phyloP scores from a whole-genome alignment of 1,139 yeast genomes.

The Yamadazyma triangularis region DNA sequence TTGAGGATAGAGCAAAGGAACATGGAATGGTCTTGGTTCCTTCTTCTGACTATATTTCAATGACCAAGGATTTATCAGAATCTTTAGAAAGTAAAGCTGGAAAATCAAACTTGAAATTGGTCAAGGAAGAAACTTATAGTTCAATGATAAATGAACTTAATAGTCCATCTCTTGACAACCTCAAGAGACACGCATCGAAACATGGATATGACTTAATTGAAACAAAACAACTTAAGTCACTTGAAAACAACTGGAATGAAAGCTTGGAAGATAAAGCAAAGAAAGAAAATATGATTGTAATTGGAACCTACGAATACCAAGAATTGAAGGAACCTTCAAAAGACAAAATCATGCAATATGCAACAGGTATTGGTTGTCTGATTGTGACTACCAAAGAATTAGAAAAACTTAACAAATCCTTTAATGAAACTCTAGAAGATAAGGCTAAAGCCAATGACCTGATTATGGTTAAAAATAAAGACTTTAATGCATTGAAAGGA shows the following conservation, averaged over 20 bases:
- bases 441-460: constrained; percentile 11
- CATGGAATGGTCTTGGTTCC: constrained; percentile 8
- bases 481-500: constrained; percentile 13
- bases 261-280: constrained; percentile 18
- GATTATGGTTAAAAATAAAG: constrained; percentile 16
- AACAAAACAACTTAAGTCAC: constrained; percentile 5
- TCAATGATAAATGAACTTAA: constrained; percentile 5
- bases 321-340: constrained; percentile 15
- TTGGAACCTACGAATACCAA: constrained; percentile 15
- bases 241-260: constrained; percentile 6
- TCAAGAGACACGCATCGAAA: constrained; percentile 16
- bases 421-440: constrained; percentile 12
- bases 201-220: constrained; percentile 10
- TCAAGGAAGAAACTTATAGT: constrained; percentile 12
- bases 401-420: constrained; percentile 4
- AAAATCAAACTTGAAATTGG: constrained; percentile 10
- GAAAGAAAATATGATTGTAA: constrained; percentile 14
- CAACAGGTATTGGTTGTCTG: constrained; percentile 13
- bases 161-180: constrained; percentile 20
- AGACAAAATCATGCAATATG: constrained; percentile 15
- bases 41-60: constrained; percentile 5
- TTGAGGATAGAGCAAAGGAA: constrained; percentile 4
- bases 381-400: constrained; percentile 16
- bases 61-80: constrained; percentile 11
- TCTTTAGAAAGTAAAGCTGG: constrained; percentile 19